Conservation (phyloP, 352 stramenopile genomes). For the Phytophthora pistaciae region DNA sequence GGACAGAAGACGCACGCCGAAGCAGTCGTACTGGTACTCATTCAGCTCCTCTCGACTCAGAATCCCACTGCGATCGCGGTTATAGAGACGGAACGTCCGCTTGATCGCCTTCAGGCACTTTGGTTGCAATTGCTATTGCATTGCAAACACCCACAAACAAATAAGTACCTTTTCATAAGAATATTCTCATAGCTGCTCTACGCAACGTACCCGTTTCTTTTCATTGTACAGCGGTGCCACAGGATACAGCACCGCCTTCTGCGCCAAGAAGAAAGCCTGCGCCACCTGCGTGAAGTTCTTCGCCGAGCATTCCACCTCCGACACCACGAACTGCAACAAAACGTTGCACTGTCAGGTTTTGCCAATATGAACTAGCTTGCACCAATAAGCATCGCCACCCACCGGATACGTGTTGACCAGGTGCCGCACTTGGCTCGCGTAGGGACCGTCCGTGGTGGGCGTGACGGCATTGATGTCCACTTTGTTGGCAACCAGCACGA, state of each 20-base stretch:
- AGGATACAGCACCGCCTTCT: conserved; percentile 92
- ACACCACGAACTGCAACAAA: conserved; percentile 78
- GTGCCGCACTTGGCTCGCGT: conserved; percentile 76
- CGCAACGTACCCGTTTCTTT: conserved; percentile 70
- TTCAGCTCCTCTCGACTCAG: conserved; percentile 90
- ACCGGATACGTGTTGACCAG: conserved; percentile 82
- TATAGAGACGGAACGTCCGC: conserved; percentile 89
- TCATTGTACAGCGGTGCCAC: conserved; percentile 89
- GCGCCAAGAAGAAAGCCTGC: conserved; percentile 89
- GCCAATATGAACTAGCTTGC: background rate
- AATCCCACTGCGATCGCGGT: conserved; percentile 81
- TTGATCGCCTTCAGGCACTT: conserved; percentile 89
- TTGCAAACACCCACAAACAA: background rate
- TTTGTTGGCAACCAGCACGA: conserved; percentile 92
- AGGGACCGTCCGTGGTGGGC: conserved; percentile 61
- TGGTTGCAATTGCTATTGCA: conserved; percentile 71
- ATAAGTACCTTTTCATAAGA: background rate
- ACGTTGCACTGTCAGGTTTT: background rate
- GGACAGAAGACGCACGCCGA: conserved; percentile 80
- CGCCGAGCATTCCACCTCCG: conserved; percentile 85
- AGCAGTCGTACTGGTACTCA: conserved; percentile 91
- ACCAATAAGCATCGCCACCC: conserved; percentile 6
- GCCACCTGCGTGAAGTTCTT: conserved; percentile 91
- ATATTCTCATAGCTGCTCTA: background rate
- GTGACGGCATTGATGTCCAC: conserved; percentile 84